These are phyloP conservation scores for Leonotis leonurus DNA, from an alignment of 257 asterid species.

Conservation along the genomic window DNA sequence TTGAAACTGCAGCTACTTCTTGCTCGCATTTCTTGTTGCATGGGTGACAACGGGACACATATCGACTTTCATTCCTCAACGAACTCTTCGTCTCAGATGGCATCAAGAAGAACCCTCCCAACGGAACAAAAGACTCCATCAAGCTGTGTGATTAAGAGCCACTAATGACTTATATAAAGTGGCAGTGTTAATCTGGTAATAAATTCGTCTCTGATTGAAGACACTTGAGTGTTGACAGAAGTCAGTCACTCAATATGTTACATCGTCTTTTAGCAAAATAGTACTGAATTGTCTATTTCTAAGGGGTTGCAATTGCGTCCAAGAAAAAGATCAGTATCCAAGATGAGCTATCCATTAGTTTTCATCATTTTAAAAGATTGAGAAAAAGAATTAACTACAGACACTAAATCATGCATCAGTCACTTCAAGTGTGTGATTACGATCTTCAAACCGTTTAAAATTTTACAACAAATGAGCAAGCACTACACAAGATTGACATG, in stretches of 20 bases:
- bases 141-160: constrained; percentile 60
- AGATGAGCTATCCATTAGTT: background rate
- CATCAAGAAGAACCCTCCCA: constrained; percentile 86
- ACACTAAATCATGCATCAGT: background rate
- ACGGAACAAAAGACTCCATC: constrained; percentile 95
- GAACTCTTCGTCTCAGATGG: constrained; percentile 47
- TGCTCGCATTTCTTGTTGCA: constrained; percentile 68
- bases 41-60: constrained; percentile 48
- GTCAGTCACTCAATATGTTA: constrained; percentile 5
- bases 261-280: background rate
- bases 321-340: too few relatives aligned
- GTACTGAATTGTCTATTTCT: background rate
- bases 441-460: background rate
- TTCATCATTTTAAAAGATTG: background rate
- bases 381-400: background rate
- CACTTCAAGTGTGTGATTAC: background rate
- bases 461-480: background rate
- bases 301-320: too few relatives aligned
- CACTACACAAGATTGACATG: too few relatives aligned
- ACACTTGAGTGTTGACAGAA: too few relatives aligned
- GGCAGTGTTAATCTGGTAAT: too few relatives aligned
- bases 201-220: too few relatives aligned
- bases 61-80: too few relatives aligned
- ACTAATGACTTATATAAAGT: too few relatives aligned
- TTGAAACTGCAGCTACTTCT: background rate